Evolutionary conservation across 768 basidiomycete genomes (phyloP).

Genomic region (Neoboletus magnificus): DNA sequence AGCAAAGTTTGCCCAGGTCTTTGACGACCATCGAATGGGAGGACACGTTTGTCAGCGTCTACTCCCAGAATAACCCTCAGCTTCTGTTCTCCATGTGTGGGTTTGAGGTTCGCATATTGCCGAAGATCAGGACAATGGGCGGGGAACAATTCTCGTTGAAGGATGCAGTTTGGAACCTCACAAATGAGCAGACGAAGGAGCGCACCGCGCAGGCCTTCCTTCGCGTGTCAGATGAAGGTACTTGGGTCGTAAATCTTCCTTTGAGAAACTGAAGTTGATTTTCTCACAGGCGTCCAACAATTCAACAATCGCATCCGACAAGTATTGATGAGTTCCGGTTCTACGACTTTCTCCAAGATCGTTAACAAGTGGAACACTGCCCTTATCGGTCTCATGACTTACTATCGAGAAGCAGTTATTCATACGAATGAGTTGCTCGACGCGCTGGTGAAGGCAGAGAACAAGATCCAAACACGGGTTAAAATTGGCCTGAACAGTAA

Average conservation of each 20-base stretch:
- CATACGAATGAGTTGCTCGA: conserved; percentile 97
- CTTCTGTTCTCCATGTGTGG: conserved; percentile 97
- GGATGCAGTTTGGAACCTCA: conserved; percentile 95
- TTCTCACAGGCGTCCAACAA: conserved; percentile 71
- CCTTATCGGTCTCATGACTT: conserved; percentile 94
- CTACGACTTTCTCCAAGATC: conserved; percentile 98
- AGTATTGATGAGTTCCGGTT: conserved; percentile 97
- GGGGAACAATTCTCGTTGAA: conserved; percentile 97
- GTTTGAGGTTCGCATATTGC: conserved; percentile 97
- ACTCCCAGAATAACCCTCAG: conserved; percentile 96
- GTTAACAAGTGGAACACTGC: conserved; percentile 98
- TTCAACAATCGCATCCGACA: conserved; percentile 98
- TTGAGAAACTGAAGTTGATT: not conserved
- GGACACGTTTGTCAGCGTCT: conserved; percentile 95
- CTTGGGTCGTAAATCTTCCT: not conserved
- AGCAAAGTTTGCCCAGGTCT: conserved; percentile 92
- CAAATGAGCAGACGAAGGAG: conserved; percentile 96
- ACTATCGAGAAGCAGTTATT: conserved; percentile 96
- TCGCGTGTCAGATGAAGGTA: conserved; percentile 93
- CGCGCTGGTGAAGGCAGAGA: conserved; percentile 95
- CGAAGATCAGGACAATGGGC: conserved; percentile 92
- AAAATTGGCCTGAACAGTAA: conserved; percentile 99
- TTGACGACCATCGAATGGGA: conserved; percentile 99
- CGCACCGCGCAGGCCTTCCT: conserved; percentile 97
- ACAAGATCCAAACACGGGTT: conserved; percentile 99